Conservation (phyloP, 805 yeast species). For the Candida insectorum region DNA sequence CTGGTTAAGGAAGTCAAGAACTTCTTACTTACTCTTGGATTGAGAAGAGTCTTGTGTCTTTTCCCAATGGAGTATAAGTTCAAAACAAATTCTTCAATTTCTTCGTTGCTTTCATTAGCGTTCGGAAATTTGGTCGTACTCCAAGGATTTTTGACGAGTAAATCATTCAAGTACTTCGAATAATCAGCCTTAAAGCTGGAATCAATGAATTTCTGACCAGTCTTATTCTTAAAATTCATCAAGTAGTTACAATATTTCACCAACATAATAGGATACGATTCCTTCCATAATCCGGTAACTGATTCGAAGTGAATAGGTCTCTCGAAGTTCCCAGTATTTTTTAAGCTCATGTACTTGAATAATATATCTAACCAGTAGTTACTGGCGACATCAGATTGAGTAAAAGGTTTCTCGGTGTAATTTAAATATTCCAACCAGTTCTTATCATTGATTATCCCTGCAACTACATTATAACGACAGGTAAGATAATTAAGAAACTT, state of each 20-base stretch:
- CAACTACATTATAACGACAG: constrained; percentile 27
- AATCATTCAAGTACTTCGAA: constrained; percentile 16
- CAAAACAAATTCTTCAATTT: constrained; percentile 24
- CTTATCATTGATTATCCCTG: constrained; percentile 21
- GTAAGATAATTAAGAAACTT: constrained; percentile 26
- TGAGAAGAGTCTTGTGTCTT: constrained; percentile 10
- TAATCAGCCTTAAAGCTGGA: constrained; percentile 24
- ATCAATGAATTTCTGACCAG: constrained; percentile 1
- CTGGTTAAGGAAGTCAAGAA: constrained; percentile 27
- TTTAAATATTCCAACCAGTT: constrained; percentile 29
- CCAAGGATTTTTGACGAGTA: neutral
- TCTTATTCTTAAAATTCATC: constrained; percentile 12
- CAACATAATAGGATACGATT: constrained; percentile 21
- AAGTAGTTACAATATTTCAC: constrained; percentile 26
- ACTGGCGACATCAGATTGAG: constrained; percentile 30
- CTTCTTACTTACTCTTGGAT: constrained; percentile 25
- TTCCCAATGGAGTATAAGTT: constrained; percentile 27
- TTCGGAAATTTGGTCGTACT: constrained; percentile 25
- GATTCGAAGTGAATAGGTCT: constrained; percentile 15
- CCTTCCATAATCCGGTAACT: constrained; percentile 17
- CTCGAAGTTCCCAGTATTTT: constrained; percentile 17
- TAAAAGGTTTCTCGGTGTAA: constrained; percentile 18
- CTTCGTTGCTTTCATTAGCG: constrained; percentile 19
- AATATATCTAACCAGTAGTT: constrained; percentile 32
- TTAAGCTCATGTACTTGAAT: constrained; percentile 14